Percentiles rank a stretch among this genome's conserved stretches.
These are phyloP conservation scores for Marvania coccoides DNA, from an alignment of 139 green algal species.

Conservation along the genomic window DNA sequence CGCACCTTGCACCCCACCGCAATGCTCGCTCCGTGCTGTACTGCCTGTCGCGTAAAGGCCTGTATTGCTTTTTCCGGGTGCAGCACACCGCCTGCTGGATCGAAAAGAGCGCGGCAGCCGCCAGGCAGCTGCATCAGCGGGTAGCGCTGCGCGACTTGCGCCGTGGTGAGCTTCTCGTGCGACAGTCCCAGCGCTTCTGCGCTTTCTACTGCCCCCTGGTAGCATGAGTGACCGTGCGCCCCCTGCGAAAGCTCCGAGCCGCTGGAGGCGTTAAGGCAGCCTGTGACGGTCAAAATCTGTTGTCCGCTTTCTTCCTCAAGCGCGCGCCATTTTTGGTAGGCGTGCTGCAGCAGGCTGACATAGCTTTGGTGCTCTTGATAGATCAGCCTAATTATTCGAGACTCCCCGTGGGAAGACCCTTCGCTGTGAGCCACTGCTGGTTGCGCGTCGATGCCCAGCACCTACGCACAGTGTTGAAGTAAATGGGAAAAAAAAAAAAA, in stretches of 20 bases:
- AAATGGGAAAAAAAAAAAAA: background rate
- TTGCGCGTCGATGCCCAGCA: slow-evolving; percentile 49
- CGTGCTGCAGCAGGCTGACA: slow-evolving; percentile 40
- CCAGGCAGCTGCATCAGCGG: slow-evolving; percentile 39
- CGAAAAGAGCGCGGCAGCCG: slow-evolving; percentile 35
- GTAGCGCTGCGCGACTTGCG: slow-evolving; percentile 39
- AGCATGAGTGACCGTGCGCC: slow-evolving; percentile 7
- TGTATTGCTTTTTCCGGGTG: slow-evolving; percentile 51
- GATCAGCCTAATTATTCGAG: slow-evolving; percentile 50
- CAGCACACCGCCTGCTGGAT: slow-evolving; percentile 58
- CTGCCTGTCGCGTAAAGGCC: slow-evolving; percentile 26
- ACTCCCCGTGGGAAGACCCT: slow-evolving; percentile 44
- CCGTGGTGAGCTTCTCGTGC: slow-evolving; percentile 49
- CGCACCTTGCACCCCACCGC: slow-evolving; percentile 3
- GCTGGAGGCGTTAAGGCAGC: slow-evolving; percentile 18
- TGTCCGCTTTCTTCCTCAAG: slow-evolving; percentile 36
- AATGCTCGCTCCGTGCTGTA: slow-evolving; percentile 23
- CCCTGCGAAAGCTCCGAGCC: background rate
- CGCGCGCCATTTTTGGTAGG: slow-evolving; percentile 35
- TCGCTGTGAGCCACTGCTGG: slow-evolving; percentile 27
- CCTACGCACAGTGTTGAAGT: slow-evolving; percentile 21
- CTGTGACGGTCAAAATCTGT: slow-evolving; percentile 28
- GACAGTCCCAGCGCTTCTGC: slow-evolving; percentile 19
- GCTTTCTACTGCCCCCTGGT: slow-evolving; percentile 20
- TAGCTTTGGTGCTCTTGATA: slow-evolving; percentile 48